Base-by-base conservation (phyloP, 176 grass and related monocot genomes). In the Avena atlantica region DNA sequence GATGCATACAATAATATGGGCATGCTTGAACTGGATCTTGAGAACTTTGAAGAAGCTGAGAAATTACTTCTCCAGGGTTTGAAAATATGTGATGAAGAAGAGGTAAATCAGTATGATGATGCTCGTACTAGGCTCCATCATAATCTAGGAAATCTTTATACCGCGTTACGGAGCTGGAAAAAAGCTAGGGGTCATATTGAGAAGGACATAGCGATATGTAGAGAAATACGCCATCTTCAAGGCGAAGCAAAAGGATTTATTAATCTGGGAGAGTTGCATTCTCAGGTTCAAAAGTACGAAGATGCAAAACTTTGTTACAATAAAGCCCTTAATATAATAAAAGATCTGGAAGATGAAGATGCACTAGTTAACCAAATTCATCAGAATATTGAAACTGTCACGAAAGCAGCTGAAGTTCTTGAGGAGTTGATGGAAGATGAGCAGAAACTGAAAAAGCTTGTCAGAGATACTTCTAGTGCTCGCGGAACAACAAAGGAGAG, bases 131-230 rank as follows among this genome's bases (percentile, higher is more conserved):
- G 96, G 70, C 90, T 98, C 55, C 87, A 98, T 85, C 90, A 98
- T 86, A 98, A 98, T 96, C 90, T 98, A 47, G 96, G 96, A 72
- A 94, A 70, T 86, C 80, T 98, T n/a, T 98, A 98, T 83, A 98
- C 82, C 25, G 76, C 83, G 85, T 59, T 96, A 84, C 96, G 85
- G 15, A 78, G 74, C 23, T 98, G 96, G 96, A 76, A 66, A 11
- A 93, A 82, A 89, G 91, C 96, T 31, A 83, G 31, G 27, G 82
- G 56, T 19, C 96, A 96, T 81, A 98, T 95, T 79, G 76, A 91
- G 60, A 94, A 60, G 82, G 96, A 98, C 69, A 94, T 98, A 89
- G 59, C 83, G 49, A 98, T 98, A 84, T 98, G 96, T 88, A 89
- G 50, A 79, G 78, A 85, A 56, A 96, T 98, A 88, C 21, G 78